Evolutionary conservation across 495 filamentous ascomycete species (phyloP).

Genomic region (Hypoxylon lienhwacheense): DNA sequence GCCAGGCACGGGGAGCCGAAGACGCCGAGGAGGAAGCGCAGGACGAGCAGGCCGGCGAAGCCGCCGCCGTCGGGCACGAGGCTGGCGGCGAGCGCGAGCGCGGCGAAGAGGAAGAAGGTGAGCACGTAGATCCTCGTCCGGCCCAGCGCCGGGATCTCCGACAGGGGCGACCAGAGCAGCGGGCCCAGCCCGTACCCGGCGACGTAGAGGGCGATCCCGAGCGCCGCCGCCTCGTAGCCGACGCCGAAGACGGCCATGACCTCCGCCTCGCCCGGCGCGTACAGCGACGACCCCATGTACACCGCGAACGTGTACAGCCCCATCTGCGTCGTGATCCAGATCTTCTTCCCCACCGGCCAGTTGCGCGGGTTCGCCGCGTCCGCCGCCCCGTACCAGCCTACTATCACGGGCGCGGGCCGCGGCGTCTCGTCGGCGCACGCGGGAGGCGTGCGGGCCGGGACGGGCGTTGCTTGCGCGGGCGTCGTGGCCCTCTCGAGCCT

Average conservation of each 20-base stretch:
- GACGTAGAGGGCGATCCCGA: slow-evolving; percentile 62
- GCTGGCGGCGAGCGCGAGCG: slow-evolving; percentile 74
- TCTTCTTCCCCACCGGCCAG: slow-evolving; percentile 46
- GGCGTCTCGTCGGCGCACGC: background rate
- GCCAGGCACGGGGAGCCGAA: slow-evolving; percentile 75
- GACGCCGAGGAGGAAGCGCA: slow-evolving; percentile 73
- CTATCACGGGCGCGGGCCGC: slow-evolving; percentile 48
- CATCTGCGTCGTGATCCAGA: slow-evolving; percentile 56
- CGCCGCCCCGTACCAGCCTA: slow-evolving; percentile 56
- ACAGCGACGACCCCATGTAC: slow-evolving; percentile 54
- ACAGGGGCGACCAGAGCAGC: slow-evolving; percentile 49
- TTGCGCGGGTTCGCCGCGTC: slow-evolving; percentile 61
- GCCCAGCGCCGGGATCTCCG: slow-evolving; percentile 67
- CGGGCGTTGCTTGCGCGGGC: background rate
- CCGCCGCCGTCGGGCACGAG: slow-evolving; percentile 74
- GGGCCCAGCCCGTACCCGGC: slow-evolving; percentile 64
- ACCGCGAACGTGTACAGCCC: slow-evolving; percentile 54
- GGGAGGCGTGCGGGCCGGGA: background rate
- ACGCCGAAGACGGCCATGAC: slow-evolving; percentile 53
- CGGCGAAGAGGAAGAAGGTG: slow-evolving; percentile 67
- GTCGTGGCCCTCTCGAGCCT: background rate
- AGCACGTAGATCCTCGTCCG: slow-evolving; percentile 69
- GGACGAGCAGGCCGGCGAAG: slow-evolving; percentile 67
- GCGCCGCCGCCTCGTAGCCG: slow-evolving; percentile 54
- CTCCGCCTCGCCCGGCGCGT: slow-evolving; percentile 47